A percentile compares a stretch with the other conserved stretches of the same genome.
These are phyloP conservation scores for Kwoniella sp. DNA, from an alignment of 768 basidiomycete genomes.

Conservation along the genomic window DNA sequence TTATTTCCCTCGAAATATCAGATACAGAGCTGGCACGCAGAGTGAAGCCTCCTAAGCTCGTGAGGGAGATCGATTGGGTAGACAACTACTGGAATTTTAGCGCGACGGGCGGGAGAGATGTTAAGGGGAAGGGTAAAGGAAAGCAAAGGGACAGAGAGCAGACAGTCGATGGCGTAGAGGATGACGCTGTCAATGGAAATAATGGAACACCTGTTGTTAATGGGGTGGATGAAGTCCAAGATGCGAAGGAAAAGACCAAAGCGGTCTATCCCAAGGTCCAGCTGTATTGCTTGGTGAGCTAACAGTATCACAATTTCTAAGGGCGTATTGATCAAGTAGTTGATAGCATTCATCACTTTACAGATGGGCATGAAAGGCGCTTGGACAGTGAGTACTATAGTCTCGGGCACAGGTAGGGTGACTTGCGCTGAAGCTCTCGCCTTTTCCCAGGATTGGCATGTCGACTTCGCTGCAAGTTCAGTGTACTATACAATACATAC, in stretches of 20 bases:
- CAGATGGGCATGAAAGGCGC: slow-evolving; percentile 86
- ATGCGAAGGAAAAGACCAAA: slow-evolving; percentile 21
- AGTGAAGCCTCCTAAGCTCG: slow-evolving; percentile 76
- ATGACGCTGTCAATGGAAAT: slow-evolving; percentile 4
- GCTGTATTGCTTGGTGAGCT: slow-evolving; percentile 72
- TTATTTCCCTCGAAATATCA: slow-evolving; percentile 92
- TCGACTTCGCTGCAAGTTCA: slow-evolving; percentile 95
- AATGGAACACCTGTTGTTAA: not conserved
- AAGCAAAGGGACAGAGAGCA: not conserved
- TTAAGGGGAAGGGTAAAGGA: slow-evolving; percentile 46
- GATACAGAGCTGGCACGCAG: slow-evolving; percentile 76
- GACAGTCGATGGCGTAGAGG: not conserved
- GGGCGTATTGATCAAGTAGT: too few relatives aligned
- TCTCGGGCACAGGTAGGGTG: too few relatives aligned
- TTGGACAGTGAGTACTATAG: slow-evolving; percentile 87
- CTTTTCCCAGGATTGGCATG: slow-evolving; percentile 83
- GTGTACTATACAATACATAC: slow-evolving; percentile 95
- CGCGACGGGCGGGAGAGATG: slow-evolving; percentile 63
- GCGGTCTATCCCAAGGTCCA: slow-evolving; percentile 76
- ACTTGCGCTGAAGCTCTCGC: not conserved
- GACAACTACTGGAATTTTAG: slow-evolving; percentile 84
- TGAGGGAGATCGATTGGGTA: slow-evolving; percentile 91
- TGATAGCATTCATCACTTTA: not conserved
- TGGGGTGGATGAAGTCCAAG: slow-evolving; percentile 14
- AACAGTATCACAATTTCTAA: not conserved